Evolutionary conservation across 371 early-diverging fungal genomes (phyloP).

Genomic region (Rhizomucor miehei): DNA sequence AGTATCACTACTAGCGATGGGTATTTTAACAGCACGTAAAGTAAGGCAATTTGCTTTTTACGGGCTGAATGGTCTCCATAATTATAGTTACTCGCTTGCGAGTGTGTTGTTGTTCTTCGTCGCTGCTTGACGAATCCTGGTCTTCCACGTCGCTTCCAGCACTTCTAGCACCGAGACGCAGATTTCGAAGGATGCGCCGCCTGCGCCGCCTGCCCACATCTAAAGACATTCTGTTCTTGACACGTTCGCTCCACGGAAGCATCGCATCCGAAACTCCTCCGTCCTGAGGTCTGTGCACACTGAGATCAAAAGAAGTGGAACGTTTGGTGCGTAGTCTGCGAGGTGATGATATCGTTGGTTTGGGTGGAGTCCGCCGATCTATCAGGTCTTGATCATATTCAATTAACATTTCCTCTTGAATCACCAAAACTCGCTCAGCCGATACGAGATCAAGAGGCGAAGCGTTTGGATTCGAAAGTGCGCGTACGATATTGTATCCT

Average conservation of each 20-base stretch:
- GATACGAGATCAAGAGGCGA: slow-evolving; percentile 61
- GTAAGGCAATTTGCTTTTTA: slow-evolving; percentile 23
- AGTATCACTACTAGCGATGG: too few relatives aligned
- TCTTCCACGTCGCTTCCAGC: slow-evolving; percentile 20
- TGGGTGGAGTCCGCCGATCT: slow-evolving; percentile 7
- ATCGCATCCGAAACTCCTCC: too few relatives aligned
- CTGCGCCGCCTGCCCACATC: slow-evolving; percentile 16
- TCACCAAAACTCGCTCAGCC: slow-evolving; percentile 48
- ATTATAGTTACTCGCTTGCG: slow-evolving; percentile 18
- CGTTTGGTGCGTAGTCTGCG: slow-evolving; percentile 29
- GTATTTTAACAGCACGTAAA: slow-evolving; percentile 23
- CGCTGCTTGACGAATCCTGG: slow-evolving; percentile 7
- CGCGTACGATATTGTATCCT: slow-evolving; percentile 77
- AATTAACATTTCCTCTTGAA: slow-evolving; percentile 52
- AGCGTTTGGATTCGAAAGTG: slow-evolving; percentile 53
- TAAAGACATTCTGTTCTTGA: slow-evolving; percentile 14
- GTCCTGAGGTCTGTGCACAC: slow-evolving; percentile 8
- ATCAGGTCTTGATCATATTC: slow-evolving; percentile 35
- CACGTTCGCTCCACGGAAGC: slow-evolving; percentile 13
- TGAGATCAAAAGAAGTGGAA: slow-evolving; percentile 36
- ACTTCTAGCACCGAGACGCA: slow-evolving; percentile 6
- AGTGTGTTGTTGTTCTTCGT: neutral
- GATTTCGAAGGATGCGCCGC: slow-evolving; percentile 8
- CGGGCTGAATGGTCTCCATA: slow-evolving; percentile 23
- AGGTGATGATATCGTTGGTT: neutral